phyloP scores from a whole-genome alignment of 352 stramenopile species.

The Pythium chondricola region DNA sequence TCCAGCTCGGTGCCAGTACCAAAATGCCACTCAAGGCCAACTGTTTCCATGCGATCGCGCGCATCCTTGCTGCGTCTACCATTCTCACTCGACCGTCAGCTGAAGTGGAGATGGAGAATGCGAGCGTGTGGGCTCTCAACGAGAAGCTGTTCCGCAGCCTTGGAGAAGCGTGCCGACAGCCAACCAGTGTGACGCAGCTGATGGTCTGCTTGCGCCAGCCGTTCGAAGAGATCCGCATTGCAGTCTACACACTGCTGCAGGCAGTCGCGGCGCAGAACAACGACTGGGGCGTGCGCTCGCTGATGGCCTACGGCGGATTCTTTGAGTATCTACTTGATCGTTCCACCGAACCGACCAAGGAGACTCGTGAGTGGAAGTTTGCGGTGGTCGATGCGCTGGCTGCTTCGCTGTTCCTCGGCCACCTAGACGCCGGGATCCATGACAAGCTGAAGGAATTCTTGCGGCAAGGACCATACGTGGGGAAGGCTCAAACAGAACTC shows the following conservation, averaged over 20 bases:
- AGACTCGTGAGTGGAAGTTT: constrained; percentile 87
- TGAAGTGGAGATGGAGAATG: constrained; percentile 44
- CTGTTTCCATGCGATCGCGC: constrained; percentile 60
- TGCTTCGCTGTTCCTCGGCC: constrained; percentile 50
- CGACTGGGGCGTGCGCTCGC: constrained; percentile 54
- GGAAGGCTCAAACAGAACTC: constrained; percentile 36
- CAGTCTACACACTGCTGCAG: constrained; percentile 68
- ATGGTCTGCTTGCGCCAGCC: constrained; percentile 80
- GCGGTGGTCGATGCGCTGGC: constrained; percentile 73
- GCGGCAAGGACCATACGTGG: constrained; percentile 56
- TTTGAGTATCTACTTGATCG: constrained; percentile 83
- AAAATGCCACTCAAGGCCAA: constrained; percentile 74
- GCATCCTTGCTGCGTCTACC: constrained; percentile 47
- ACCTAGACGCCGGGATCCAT: constrained; percentile 48
- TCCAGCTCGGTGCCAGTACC: constrained; percentile 46
- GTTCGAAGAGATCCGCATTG: constrained; percentile 76
- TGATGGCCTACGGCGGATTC: constrained; percentile 76
- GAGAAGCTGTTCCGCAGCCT: constrained; percentile 62
- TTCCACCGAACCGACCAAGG: constrained; percentile 74
- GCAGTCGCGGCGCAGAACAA: constrained; percentile 78
- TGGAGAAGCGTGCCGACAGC: constrained; percentile 40
- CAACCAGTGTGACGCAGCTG: constrained; percentile 52
- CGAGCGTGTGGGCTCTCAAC: constrained; percentile 56
- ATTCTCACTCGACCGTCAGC: constrained; percentile 27
- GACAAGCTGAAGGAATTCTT: constrained; percentile 54